Evolutionary conservation across 2,329 filamentous ascomycete genomes (phyloP).

Genomic region (Venturia asperata): DNA sequence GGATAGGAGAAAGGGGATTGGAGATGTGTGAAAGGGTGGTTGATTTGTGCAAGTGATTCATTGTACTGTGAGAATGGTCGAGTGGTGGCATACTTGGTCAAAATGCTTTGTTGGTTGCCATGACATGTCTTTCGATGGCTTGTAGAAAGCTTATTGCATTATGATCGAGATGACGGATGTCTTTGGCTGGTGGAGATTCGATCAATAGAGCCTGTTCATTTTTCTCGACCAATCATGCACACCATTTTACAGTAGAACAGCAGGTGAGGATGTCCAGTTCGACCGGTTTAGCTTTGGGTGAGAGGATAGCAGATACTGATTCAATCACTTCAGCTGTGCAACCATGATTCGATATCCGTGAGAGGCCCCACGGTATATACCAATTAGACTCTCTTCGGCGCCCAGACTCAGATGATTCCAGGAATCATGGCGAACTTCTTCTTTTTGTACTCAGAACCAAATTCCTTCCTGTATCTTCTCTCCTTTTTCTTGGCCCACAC

Average conservation of each 20-base stretch:
- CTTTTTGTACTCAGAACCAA: constrained; percentile 89
- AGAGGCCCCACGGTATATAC: neutral
- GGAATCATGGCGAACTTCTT: constrained; percentile 83
- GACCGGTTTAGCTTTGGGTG: too few relatives aligned
- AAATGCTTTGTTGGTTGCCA: too few relatives aligned
- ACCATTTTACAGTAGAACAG: too few relatives aligned
- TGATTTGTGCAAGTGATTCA: neutral
- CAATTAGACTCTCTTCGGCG: neutral
- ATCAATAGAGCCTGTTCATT: too few relatives aligned
- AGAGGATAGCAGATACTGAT: too few relatives aligned
- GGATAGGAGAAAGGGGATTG: neutral
- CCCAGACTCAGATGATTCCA: constrained; percentile 43
- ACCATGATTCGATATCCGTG: neutral
- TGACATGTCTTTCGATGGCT: neutral
- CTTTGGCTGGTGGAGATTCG: too few relatives aligned
- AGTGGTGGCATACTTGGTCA: too few relatives aligned
- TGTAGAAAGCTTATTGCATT: neutral
- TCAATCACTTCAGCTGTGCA: neutral
- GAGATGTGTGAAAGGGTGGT: neutral
- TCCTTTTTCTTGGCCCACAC: constrained; percentile 91
- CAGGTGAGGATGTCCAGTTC: too few relatives aligned
- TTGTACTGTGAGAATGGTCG: too few relatives aligned
- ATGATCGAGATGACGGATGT: neutral
- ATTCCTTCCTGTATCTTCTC: constrained; percentile 78
- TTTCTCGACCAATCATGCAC: too few relatives aligned